Base-by-base conservation (phyloP, 768 basidiomycete genomes). In the Xerocomus spinulosus region DNA sequence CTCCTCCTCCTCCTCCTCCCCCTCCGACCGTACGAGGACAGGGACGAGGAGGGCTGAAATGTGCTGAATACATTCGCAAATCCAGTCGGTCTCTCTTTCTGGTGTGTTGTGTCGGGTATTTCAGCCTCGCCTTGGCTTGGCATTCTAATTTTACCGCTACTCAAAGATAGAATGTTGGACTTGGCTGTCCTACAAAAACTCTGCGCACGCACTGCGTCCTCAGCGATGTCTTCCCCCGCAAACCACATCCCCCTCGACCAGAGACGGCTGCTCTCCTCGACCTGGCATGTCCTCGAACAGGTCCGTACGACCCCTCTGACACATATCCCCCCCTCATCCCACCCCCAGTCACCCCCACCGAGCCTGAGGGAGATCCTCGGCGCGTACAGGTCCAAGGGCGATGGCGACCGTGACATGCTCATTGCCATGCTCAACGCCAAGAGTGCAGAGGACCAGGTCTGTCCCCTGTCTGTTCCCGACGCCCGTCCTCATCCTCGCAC, bases 351-450 rank as follows among this genome's bases (percentile, higher is more conserved):
- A 5, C 81, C 91, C 23, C 88, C 92, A 1, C 91, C 93, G 0
- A 82, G 73, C 51, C 74, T 96, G 36, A 79, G 87, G 40, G 91
- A 93, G 57, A 92, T 96, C 35, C 81, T 96, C 21, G 77, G 79
- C 32, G 92, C 92, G 8, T 96, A 94, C 72, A 77, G 79, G 48
- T 69, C 81, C 32, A 88, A 84, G 60, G 93, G 93, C 51, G 89
- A 93, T 51, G 92, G 91, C 35, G 93, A 96, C 74, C 78, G 92
- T 20, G 91, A 94, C 44, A 86, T 94, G 81, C 75, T 96, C 18
- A 76, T 95, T 29, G 81, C 90, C 55, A 87, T 96, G 78, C 74
- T 96, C 42, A 91, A 87, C 51, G 92, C 92, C 61, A 96, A 96
- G 73, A 79, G 83, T 38, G 85, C 93, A 12, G 93, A 96, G 65